A percentile compares a stretch with the other conserved stretches of the same genome.
phyloP scores from a whole-genome alignment of 2,329 filamentous ascomycete genomes.

The Cordyceps militaris region DNA sequence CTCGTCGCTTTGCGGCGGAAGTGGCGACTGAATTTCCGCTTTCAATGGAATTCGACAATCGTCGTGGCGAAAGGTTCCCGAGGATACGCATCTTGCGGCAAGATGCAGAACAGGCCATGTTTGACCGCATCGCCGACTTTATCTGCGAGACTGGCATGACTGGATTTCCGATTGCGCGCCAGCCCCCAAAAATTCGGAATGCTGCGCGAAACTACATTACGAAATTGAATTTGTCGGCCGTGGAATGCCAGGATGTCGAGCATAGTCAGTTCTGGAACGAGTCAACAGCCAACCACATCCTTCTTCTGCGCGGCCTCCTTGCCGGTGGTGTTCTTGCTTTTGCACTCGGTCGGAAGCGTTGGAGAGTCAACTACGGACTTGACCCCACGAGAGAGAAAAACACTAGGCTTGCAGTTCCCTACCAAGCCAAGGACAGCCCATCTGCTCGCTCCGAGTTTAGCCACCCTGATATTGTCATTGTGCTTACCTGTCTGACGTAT shows the following conservation, averaged over 20 bases:
- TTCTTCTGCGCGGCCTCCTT: constrained; percentile 48
- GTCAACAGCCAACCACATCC: neutral
- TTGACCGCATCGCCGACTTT: constrained; percentile 31
- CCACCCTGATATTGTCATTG: constrained; percentile 52
- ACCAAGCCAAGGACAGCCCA: constrained; percentile 51
- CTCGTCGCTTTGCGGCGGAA: neutral
- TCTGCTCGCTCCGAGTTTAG: constrained; percentile 52
- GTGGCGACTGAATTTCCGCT: neutral
- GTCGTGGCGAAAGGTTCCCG: neutral
- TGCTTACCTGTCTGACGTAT: constrained; percentile 48
- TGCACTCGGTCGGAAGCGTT: constrained; percentile 49
- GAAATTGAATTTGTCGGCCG: neutral
- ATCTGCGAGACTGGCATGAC: constrained; percentile 26
- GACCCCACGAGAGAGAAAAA: constrained; percentile 32
- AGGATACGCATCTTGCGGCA: neutral
- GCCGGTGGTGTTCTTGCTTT: constrained; percentile 48
- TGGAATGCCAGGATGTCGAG: neutral
- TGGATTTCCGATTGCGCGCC: constrained; percentile 35
- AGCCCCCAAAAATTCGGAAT: constrained; percentile 15
- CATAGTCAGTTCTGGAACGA: neutral
- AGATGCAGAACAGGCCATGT: neutral
- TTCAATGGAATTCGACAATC: neutral
- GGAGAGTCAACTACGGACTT: constrained; percentile 58
- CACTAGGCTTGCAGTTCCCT: constrained; percentile 50
- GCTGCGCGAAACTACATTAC: neutral